Evolutionary conservation across 148 eudicot genomes (phyloP).

Genomic region (Limonium bicolor): DNA sequence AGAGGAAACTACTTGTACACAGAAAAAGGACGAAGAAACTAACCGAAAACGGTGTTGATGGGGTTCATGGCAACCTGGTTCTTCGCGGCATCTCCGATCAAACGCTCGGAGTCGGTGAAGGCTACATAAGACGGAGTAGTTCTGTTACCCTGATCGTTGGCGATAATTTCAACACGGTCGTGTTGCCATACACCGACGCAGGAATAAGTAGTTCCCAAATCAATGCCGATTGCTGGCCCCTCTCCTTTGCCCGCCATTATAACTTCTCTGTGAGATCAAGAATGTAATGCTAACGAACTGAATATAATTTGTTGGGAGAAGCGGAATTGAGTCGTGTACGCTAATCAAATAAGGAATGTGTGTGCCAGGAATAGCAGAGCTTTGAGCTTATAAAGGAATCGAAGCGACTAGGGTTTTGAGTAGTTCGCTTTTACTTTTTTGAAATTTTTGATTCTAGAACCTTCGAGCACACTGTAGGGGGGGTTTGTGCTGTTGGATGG

Average conservation of each 20-base stretch:
- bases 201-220: slow-evolving; percentile 1
- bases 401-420: not conserved
- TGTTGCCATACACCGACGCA: slow-evolving; percentile 9
- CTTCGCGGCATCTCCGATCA: slow-evolving; percentile 9
- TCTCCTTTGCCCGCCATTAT: slow-evolving; percentile 8
- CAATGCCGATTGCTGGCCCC: slow-evolving; percentile 6
- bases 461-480: not conserved
- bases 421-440: too few species aligned
- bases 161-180: slow-evolving; percentile 8
- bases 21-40: too few species aligned
- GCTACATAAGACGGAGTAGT: slow-evolving; percentile 6
- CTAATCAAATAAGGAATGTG: not conserved
- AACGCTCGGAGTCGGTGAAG: slow-evolving; percentile 6
- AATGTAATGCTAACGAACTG: not conserved
- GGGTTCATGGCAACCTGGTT: slow-evolving; percentile 11
- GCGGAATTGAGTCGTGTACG: not conserved
- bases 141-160: slow-evolving; percentile 8
- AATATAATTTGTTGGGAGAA: not conserved
- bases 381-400: slow-evolving; percentile 1
- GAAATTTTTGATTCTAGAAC: not conserved
- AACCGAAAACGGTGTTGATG: slow-evolving; percentile 7
- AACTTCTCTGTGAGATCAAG: not conserved
- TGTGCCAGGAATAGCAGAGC: not conserved
- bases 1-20: too few species aligned
- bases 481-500: not conserved